Evolutionary conservation across 2,329 filamentous ascomycete species (phyloP).

Genomic region (Arthrobotrys sinensis): DNA sequence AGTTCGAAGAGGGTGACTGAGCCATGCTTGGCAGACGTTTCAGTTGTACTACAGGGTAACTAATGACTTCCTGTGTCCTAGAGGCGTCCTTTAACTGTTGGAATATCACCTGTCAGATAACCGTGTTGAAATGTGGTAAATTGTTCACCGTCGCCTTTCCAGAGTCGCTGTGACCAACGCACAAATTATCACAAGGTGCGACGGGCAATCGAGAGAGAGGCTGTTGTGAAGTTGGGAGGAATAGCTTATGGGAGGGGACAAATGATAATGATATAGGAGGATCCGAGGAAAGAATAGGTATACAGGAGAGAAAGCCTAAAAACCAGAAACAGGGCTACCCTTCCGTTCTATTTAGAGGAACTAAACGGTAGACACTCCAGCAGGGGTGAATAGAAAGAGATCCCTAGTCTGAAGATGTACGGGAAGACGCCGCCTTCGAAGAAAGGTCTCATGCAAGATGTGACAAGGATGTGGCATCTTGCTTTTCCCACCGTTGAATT

Average conservation of each 20-base stretch:
- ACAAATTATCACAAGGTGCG: conserved; percentile 55
- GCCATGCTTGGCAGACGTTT: conserved; percentile 36
- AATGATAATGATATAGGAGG: conserved; percentile 10
- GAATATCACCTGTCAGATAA: conserved; percentile 6
- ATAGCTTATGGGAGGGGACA: background rate
- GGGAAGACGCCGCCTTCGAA: conserved; percentile 56
- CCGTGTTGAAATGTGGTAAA: conserved; percentile 58
- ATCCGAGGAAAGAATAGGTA: conserved; percentile 30
- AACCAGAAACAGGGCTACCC: conserved; percentile 29
- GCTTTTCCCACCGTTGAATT: conserved; percentile 24
- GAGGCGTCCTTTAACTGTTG: background rate
- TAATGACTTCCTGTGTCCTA: background rate
- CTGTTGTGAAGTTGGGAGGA: conserved; percentile 17
- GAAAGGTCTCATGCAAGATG: conserved; percentile 47
- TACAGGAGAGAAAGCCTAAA: conserved; percentile 14
- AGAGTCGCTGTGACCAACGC: conserved; percentile 33
- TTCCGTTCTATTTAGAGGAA: conserved; percentile 53
- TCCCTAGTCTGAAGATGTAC: conserved; percentile 35
- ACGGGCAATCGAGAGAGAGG: background rate
- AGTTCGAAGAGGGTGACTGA: conserved; percentile 19
- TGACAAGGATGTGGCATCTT: conserved; percentile 46
- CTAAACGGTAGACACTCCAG: conserved; percentile 15
- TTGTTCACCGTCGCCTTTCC: background rate
- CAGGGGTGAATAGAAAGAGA: conserved; percentile 29
- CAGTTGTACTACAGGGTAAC: conserved; percentile 7